A percentile compares a stretch with the other conserved stretches of the same genome.
phyloP scores from a whole-genome alignment of 441 rosid genomes.

The Lepidium campestre region DNA sequence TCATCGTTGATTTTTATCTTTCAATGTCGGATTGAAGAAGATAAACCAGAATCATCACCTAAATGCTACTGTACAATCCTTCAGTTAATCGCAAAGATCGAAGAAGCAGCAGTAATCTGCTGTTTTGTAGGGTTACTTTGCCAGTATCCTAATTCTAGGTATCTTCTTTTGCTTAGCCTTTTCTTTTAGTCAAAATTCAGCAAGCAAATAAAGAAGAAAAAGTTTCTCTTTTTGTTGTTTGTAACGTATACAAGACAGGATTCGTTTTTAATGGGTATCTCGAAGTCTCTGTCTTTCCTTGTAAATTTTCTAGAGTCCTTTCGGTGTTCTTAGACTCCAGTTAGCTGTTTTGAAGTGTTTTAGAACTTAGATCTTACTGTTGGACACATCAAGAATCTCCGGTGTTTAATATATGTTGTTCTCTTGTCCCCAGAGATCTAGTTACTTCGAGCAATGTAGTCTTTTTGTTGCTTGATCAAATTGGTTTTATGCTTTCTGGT shows the following conservation, averaged over 20 bases:
- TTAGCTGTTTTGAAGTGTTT: neutral
- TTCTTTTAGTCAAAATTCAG: conserved; percentile 12
- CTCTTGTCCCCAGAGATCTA: conserved; percentile 15
- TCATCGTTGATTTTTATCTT: neutral
- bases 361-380: conserved; percentile 35
- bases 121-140: conserved; percentile 12
- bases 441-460: conserved; percentile 11
- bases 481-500: neutral
- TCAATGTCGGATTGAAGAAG: conserved; percentile 6
- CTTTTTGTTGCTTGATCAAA: neutral
- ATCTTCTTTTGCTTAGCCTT: conserved; percentile 12
- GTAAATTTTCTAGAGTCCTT: neutral
- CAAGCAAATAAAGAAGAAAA: neutral
- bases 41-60: neutral
- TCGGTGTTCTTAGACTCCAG: neutral
- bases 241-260: neutral
- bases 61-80: conserved; percentile 1
- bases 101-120: conserved; percentile 14
- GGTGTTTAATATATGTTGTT: conserved; percentile 1
- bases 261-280: neutral
- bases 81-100: neutral
- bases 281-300: neutral
- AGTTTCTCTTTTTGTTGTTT: neutral
- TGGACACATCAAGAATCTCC: neutral
- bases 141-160: conserved; percentile 19